Base-by-base conservation (phyloP, 169 alveolate species). In the Plasmodium ovale region DNA sequence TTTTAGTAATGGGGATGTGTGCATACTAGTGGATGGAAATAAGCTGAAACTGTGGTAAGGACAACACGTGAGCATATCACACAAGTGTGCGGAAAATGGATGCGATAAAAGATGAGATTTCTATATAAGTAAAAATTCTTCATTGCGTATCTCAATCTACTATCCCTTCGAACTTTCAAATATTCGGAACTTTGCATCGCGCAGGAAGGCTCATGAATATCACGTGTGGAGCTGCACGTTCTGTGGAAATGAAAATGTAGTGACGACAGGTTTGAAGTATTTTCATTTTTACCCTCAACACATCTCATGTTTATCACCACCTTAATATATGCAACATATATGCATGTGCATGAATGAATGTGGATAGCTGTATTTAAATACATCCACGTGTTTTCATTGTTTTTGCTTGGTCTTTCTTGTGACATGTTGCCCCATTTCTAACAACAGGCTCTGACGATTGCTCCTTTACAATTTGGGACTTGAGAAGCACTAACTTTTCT, bases 131-230 rank as follows among this genome's bases (percentile, higher is more conserved):
- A n/a, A n/a, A n/a, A n/a, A n/a, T n/a, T n/a, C n/a, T n/a, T n/a
- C n/a, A n/a, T n/a, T n/a, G n/a, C n/a, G n/a, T n/a, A n/a, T n/a
- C n/a, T n/a, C n/a, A n/a, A n/a, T n/a, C n/a, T n/a, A n/a, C n/a
- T n/a, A n/a, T n/a, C n/a, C n/a, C n/a, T n/a, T n/a, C n/a, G n/a
- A n/a, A n/a, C n/a, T n/a, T n/a, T n/a, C n/a, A n/a, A n/a, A n/a
- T n/a, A n/a, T n/a, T n/a, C 6, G 5, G 23, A 42, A 37, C 2
- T 25, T 59, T 27, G 6, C 16, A 6, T 47, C 9, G 31, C 19
- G 12, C 88, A 79, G 89, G 89, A 62, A 44, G 59, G 89, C 82
- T 16, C 89, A 79, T 67, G 89, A 79, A 10, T 79, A 79, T 58
- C 89, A 79, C 56, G 82, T 79, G 42, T 79, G 89, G 89, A 29